Base-by-base conservation (phyloP, 139 green algal genomes). In the Chlorella sp. region DNA sequence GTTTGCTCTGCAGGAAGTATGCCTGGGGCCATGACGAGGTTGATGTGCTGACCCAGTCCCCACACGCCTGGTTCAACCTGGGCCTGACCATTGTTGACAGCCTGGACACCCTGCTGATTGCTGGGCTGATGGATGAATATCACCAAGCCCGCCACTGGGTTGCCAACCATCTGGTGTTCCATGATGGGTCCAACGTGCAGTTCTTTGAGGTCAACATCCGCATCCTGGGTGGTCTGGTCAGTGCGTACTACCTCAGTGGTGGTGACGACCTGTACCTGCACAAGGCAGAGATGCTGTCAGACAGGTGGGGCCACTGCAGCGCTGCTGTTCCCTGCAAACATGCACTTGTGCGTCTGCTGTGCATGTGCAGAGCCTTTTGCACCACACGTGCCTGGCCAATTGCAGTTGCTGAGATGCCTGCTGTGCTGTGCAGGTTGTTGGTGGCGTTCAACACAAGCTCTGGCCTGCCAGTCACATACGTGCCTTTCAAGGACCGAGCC, bases 181-280 rank as follows among this genome's bases (percentile, higher is more conserved):
- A 17, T 29, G 20, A 66, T 55, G 10, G 42, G 10, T 26, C 42
- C 10, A 26, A 26, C 10, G 10, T 61, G 17, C 64, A 84, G 78
- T 61, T 96, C 24, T 97, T 97, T 77, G 92, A 97, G 76, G 93
- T 88, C 5, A 98, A 90, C 31, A 97, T 97, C 72, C 82, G 93
- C 55, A 83, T 97, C n/a, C 73, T 97, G 26, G 93, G 93, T 0
- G 93, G 93, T 5, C 84, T 97, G 42, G 62, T 96, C 49, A 87
- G 87, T 1, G 89, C 93, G 2, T 93, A 89, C 74, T 86, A 92
- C 71, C 81, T 93, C 32, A 82, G 66, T 35, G 82, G 79, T 10
- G 84, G 80, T 20, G 76, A 85, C 31, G 74, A 83, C 26, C 30
- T 82, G 51, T 82, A 67, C 75, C 72, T 87, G 26, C 3, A 74